Percentiles rank a stretch among this genome's conserved stretches.
phyloP scores from a whole-genome alignment of 164 flowering plant species.

The Stephania cephalantha region DNA sequence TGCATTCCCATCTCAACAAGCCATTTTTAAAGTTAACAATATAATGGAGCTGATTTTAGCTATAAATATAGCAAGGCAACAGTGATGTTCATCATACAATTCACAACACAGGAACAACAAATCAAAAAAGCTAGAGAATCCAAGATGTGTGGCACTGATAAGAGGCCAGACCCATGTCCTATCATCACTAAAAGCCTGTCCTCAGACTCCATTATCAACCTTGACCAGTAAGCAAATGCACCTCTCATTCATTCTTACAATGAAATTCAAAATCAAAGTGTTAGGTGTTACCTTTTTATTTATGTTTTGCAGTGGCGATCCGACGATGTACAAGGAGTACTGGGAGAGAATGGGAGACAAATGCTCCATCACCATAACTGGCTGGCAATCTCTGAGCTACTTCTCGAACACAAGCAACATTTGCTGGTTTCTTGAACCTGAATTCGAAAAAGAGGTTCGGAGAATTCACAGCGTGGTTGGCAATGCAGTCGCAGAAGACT shows the following conservation, averaged over 20 bases:
- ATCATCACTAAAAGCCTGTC: too few species aligned
- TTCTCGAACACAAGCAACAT: conserved; percentile 50
- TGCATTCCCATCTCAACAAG: neutral
- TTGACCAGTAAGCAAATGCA: conserved; percentile 45
- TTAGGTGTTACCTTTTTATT: too few species aligned
- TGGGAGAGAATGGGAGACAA: conserved; percentile 63
- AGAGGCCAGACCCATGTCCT: neutral
- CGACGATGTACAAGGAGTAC: conserved; percentile 72
- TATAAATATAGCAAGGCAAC: neutral
- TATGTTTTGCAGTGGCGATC: conserved; percentile 56
- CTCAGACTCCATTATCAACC: conserved; percentile 38
- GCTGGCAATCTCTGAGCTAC: conserved; percentile 71
- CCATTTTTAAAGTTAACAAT: too few species aligned
- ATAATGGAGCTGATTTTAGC: too few species aligned
- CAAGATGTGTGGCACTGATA: neutral
- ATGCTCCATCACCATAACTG: conserved; percentile 44
- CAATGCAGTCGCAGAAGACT: conserved; percentile 59
- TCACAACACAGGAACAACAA: neutral
- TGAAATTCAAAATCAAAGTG: too few species aligned
- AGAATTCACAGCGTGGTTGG: conserved; percentile 63
- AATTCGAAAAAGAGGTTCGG: conserved; percentile 40
- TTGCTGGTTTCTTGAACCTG: conserved; percentile 88
- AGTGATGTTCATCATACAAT: neutral
- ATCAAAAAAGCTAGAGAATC: neutral
- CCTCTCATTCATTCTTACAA: neutral